Evolutionary conservation across 805 yeast genomes (phyloP), one percentile per base, ranked within the genome.

Genomic region (Wickerhamomyces mucosus): DNA sequence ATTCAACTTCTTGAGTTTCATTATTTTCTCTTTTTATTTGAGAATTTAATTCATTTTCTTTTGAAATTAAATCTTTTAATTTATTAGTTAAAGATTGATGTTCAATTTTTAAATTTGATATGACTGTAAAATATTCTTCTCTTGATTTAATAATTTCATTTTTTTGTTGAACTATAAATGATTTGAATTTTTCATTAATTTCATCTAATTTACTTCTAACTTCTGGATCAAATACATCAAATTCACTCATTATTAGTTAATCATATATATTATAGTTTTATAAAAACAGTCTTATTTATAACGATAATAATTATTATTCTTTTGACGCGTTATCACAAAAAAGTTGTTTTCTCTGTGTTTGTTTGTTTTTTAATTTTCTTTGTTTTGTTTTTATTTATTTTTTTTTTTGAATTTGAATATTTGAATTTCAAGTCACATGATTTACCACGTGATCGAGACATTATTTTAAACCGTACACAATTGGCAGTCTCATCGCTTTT

Each of bases 171-270:
- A 53, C 40, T 9, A 66, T 44, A 22, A 50, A 53, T 13, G 42
- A 38, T 38, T 63, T 64, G 45, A 68, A 55, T 18, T 45, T 52
- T 16, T 45, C 42, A n/a, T 61, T 53, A 33, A 69, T 65, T 15
- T 37, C 46, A 19, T 55, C 60, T 56, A 69, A 56, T 29, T 59
- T 58, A 17, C 32, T 31, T 39, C 56, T 56, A 15, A 67, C 40
- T 10, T 42, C 55, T 13, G 44, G 43, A 7, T 56, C 61, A 37
- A 65, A 65, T 7, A 57, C 56, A 11, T 50, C 41, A 6, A 53
- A 32, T 20, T 37, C 49, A 3, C 41, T 37, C 51, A 45, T 49
- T n/a, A n/a, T n/a, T n/a, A n/a, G n/a, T n/a, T n/a, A n/a, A n/a
- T n/a, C n/a, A n/a, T n/a, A n/a, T n/a, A n/a, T n/a, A n/a, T n/a